A percentile compares a stretch with the other conserved stretches of the same genome.
These are phyloP conservation scores for Penicillium psychrofluorescens DNA, from an alignment of 495 filamentous ascomycete genomes.

Conservation along the genomic window DNA sequence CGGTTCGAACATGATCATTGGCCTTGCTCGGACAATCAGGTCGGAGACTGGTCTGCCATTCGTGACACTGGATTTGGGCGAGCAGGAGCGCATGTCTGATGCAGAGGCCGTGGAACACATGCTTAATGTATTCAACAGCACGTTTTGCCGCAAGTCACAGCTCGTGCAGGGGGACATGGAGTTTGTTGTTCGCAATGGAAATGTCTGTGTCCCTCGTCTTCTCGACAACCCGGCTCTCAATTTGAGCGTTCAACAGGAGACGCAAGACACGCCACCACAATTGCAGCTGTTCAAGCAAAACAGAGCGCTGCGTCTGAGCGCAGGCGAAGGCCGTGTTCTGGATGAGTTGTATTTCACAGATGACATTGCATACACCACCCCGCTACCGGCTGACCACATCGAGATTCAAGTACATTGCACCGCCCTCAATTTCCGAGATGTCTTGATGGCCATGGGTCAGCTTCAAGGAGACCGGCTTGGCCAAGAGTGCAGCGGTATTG, in stretches of 20 bases:
- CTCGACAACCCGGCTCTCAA: slow-evolving; percentile 21
- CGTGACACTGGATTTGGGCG: slow-evolving; percentile 20
- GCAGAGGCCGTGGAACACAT: slow-evolving; percentile 10
- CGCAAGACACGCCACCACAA: slow-evolving; percentile 12
- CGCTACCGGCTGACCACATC: slow-evolving; percentile 18
- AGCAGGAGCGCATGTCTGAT: slow-evolving; percentile 8
- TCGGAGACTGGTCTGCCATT: slow-evolving; percentile 24
- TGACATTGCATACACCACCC: slow-evolving; percentile 5
- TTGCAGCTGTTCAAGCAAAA: slow-evolving; percentile 21
- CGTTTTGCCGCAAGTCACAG: slow-evolving; percentile 16
- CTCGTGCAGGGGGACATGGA: slow-evolving; percentile 18
- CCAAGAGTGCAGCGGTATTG: slow-evolving; percentile 25
- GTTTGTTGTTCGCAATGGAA: slow-evolving; percentile 19
- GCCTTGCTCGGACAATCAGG: slow-evolving; percentile 25
- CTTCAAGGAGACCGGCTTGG: slow-evolving; percentile 20
- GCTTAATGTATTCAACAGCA: slow-evolving; percentile 16
- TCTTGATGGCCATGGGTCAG: slow-evolving; percentile 30
- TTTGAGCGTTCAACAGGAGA: slow-evolving; percentile 16
- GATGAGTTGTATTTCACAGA: slow-evolving; percentile 30
- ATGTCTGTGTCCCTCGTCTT: slow-evolving; percentile 20
- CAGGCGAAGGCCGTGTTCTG: slow-evolving; percentile 17
- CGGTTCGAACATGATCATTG: slow-evolving; percentile 21
- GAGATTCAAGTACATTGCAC: slow-evolving; percentile 22
- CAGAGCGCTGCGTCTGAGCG: slow-evolving; percentile 18
- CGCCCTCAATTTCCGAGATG: slow-evolving; percentile 34